These are phyloP conservation scores for Arthrobotrys conoides DNA, from an alignment of 2,329 filamentous ascomycete species.

Conservation along the genomic window DNA sequence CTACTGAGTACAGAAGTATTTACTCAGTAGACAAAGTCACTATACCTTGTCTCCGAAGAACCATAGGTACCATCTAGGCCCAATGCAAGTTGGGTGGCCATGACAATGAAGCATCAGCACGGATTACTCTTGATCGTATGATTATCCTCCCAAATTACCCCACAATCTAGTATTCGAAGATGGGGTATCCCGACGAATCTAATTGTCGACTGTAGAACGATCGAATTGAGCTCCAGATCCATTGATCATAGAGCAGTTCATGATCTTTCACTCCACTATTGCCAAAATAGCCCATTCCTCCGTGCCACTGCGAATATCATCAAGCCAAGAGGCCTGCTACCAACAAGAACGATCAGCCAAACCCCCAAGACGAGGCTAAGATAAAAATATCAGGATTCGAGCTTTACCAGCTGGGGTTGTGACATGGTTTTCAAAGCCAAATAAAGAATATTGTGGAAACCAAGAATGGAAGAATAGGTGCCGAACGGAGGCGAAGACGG, in stretches of 20 bases:
- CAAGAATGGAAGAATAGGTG: constrained; percentile 51
- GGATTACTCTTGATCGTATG: constrained; percentile 6
- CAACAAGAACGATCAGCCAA: not conserved
- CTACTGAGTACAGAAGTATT: too few species aligned
- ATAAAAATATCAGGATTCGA: constrained; percentile 21
- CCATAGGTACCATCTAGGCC: constrained; percentile 19
- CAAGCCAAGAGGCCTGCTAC: not conserved
- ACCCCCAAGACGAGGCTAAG: constrained; percentile 27
- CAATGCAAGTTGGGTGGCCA: constrained; percentile 41
- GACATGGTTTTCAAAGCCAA: constrained; percentile 22
- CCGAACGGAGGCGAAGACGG: constrained; percentile 55
- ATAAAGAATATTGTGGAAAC: constrained; percentile 5
- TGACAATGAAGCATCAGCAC: constrained; percentile 11
- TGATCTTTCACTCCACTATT: not conserved
- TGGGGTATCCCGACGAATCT: constrained; percentile 27
- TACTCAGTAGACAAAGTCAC: constrained; percentile 12
- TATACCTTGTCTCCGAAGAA: not conserved
- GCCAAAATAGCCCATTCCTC: constrained; percentile 33
- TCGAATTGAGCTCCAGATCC: constrained; percentile 10
- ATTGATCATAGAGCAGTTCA: not conserved
- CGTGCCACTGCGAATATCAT: constrained; percentile 9
- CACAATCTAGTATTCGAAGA: constrained; percentile 28
- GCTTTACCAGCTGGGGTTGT: constrained; percentile 11
- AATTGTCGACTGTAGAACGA: not conserved
- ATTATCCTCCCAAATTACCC: constrained; percentile 19